These are phyloP conservation scores for Suaeda aralocaspica DNA, from an alignment of 148 eudicot genomes.

Conservation along the genomic window DNA sequence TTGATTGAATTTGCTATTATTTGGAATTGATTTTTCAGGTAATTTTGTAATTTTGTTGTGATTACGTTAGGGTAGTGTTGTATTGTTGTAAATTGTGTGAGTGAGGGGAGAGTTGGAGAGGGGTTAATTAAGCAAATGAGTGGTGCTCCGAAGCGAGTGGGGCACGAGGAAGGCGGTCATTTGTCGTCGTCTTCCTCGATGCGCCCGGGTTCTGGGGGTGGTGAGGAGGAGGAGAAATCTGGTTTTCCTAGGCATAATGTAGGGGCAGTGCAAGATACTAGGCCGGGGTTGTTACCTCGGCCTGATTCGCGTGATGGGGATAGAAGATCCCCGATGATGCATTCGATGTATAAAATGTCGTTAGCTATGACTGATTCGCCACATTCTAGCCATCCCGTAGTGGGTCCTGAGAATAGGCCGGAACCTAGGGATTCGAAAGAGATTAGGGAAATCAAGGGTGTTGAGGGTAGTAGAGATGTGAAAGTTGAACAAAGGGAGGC, in stretches of 20 bases:
- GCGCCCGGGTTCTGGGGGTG: constrained; percentile 22
- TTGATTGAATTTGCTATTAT: constrained; percentile 1
- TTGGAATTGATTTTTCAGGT: constrained; percentile 3
- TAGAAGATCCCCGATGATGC: constrained; percentile 59
- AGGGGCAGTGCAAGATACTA: constrained; percentile 41
- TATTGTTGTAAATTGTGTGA: constrained; percentile 4
- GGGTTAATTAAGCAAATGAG: constrained; percentile 22
- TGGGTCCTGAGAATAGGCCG: constrained; percentile 44
- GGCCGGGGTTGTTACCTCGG: constrained; percentile 54
- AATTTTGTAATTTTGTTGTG: constrained; percentile 11
- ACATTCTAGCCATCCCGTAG: constrained; percentile 43
- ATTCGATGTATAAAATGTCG: constrained; percentile 51
- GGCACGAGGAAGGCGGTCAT: constrained; percentile 34
- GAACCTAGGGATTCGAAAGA: constrained; percentile 62
- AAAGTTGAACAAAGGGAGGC: constrained; percentile 49
- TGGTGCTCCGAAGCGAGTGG: constrained; percentile 30
- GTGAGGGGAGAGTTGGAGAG: constrained; percentile 5
- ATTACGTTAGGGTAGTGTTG: not conserved
- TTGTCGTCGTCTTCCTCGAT: constrained; percentile 31
- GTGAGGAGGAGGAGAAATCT: constrained; percentile 29
- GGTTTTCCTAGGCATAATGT: constrained; percentile 29
- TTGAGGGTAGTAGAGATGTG: constrained; percentile 39
- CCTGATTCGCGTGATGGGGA: constrained; percentile 53
- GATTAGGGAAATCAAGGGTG: constrained; percentile 37
- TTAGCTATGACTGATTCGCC: constrained; percentile 38